Conservation (phyloP, 148 eudicot species). For the Arbutus unedo region DNA sequence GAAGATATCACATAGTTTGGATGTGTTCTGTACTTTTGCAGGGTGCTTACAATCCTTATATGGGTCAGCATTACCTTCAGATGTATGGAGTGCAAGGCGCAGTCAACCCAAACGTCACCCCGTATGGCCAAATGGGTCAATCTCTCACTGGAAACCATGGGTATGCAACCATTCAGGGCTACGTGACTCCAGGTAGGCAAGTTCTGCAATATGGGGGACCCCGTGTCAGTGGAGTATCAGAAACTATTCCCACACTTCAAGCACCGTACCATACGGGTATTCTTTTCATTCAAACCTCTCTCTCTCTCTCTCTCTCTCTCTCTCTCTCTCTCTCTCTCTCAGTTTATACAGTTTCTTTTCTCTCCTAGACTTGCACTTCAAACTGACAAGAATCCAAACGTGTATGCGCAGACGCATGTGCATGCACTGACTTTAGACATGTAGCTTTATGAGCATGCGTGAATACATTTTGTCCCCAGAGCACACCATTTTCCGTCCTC, state of each 20-base stretch:
- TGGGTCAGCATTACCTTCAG: constrained; percentile 20
- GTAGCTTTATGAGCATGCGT: not conserved
- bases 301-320: not conserved
- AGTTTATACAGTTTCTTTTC: not conserved
- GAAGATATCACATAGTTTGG: not conserved
- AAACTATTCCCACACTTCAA: constrained; percentile 22
- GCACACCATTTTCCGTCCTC: not conserved
- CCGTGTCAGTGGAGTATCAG: constrained; percentile 22
- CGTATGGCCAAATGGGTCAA: constrained; percentile 23
- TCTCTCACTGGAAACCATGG: constrained; percentile 17
- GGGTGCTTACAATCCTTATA: constrained; percentile 21
- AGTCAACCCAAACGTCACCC: constrained; percentile 7
- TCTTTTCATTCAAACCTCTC: not conserved
- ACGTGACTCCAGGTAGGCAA: constrained; percentile 23
- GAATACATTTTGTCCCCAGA: not conserved
- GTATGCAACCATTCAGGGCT: constrained; percentile 21
- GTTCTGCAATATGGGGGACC: constrained; percentile 23
- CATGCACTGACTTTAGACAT: not conserved
- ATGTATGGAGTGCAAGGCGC: constrained; percentile 24
- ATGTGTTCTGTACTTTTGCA: not conserved
- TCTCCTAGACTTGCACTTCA: not conserved
- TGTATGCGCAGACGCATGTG: not conserved
- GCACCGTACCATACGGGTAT: constrained; percentile 17
- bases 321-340: not conserved
- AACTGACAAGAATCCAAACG: not conserved